phyloP scores from a whole-genome alignment of 2,329 filamentous ascomycete species.

The Phyllosticta citriasiana region DNA sequence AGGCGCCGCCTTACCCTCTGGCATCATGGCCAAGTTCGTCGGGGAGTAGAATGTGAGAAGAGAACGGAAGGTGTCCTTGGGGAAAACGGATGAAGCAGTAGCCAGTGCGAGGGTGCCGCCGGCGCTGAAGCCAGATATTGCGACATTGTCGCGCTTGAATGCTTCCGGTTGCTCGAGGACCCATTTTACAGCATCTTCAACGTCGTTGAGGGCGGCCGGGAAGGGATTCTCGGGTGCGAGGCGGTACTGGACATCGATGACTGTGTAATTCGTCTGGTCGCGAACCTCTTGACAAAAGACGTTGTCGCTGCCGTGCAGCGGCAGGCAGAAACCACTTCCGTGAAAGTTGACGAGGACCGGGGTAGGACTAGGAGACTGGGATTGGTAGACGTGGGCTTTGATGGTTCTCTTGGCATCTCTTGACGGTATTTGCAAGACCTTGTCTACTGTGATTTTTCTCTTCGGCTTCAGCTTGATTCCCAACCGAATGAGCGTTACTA shows the following conservation, averaged over 20 bases:
- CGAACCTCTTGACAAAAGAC: conserved; percentile 28
- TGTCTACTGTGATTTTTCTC: not conserved
- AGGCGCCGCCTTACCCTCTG: conserved; percentile 21
- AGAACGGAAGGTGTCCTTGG: conserved; percentile 20
- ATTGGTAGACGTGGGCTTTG: conserved; percentile 17
- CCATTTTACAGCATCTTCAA: conserved; percentile 25
- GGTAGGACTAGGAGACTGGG: not conserved
- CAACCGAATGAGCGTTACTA: conserved; percentile 12
- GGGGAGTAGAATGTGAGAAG: conserved; percentile 27
- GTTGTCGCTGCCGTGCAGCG: conserved; percentile 31
- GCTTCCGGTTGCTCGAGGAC: conserved; percentile 19
- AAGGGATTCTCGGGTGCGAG: conserved; percentile 30
- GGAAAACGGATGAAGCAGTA: conserved; percentile 14
- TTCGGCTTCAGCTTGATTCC: not conserved
- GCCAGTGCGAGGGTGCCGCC: conserved; percentile 30
- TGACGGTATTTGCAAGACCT: conserved; percentile 15
- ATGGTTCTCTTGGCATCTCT: conserved; percentile 14
- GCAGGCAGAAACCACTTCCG: conserved; percentile 25
- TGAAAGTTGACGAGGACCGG: conserved; percentile 27
- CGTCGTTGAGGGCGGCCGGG: conserved; percentile 29
- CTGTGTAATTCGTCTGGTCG: conserved; percentile 18
- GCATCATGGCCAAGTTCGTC: conserved; percentile 21
- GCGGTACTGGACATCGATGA: conserved; percentile 30
- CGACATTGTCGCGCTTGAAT: conserved; percentile 15
- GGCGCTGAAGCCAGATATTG: conserved; percentile 32